phyloP scores from a whole-genome alignment of 805 yeast species.

The Yamadazyma kitorensis region DNA sequence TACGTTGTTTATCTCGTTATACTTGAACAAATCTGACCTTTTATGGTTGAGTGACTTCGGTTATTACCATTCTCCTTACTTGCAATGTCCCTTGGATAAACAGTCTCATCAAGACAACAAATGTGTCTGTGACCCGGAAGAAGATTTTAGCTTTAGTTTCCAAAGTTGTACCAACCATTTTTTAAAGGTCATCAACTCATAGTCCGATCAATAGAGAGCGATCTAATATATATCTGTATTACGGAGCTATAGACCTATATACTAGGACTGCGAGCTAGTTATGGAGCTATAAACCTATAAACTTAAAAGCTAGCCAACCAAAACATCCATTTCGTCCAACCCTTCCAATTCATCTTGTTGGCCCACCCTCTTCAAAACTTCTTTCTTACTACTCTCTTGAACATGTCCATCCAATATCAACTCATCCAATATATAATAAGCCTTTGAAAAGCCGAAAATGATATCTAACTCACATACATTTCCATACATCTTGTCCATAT shows the following conservation, averaged over 20 bases:
- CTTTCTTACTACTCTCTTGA: conserved; percentile 78
- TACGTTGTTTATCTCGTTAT: conserved; percentile 66
- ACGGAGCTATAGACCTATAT: too few relatives aligned
- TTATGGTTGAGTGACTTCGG: conserved; percentile 77
- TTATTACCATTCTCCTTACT: conserved; percentile 68
- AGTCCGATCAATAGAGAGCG: too few relatives aligned
- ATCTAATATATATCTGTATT: too few relatives aligned
- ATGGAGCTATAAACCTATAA: too few relatives aligned
- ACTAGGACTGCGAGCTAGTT: too few relatives aligned
- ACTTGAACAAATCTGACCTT: conserved; percentile 55
- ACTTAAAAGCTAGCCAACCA: conserved; percentile 33
- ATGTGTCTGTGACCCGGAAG: conserved; percentile 38
- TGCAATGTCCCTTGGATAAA: conserved; percentile 51
- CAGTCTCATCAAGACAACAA: conserved; percentile 20
- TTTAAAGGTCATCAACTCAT: conserved; percentile 6
- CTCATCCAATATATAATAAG: conserved; percentile 90
- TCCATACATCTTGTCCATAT: conserved; percentile 93
- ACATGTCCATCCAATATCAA: conserved; percentile 83
- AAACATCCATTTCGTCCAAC: conserved; percentile 57
- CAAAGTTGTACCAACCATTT: conserved; percentile 23
- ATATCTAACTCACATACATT: conserved; percentile 96
- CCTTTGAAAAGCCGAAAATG: conserved; percentile 91
- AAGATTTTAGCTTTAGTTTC: conserved; percentile 27
- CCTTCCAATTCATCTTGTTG: conserved; percentile 87
- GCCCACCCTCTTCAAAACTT: conserved; percentile 69